A percentile compares a stretch with the other conserved stretches of the same genome.
These are phyloP conservation scores for Aphanomyces euteiches DNA, from an alignment of 352 stramenopile genomes.

Conservation along the genomic window DNA sequence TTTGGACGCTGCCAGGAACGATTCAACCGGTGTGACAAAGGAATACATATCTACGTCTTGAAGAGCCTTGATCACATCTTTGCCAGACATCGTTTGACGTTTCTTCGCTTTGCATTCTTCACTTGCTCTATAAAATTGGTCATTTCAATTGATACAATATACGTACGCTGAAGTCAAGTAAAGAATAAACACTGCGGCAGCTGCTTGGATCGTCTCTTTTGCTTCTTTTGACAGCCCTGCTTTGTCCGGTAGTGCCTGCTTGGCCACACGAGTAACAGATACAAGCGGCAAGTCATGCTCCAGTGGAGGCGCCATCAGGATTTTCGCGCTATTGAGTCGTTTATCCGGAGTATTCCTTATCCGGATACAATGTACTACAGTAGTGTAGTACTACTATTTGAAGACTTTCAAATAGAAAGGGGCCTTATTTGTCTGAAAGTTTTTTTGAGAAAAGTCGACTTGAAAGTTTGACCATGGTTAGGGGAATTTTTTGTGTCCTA, in stretches of 20 bases:
- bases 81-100: conserved; percentile 67
- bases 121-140: not conserved
- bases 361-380: not conserved
- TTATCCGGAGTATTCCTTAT: not conserved
- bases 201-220: conserved; percentile 62
- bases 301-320: conserved; percentile 32
- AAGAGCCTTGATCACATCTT: conserved; percentile 68
- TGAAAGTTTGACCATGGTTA: no score
- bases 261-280: conserved; percentile 64
- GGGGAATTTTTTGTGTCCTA: no score
- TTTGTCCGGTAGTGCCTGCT: conserved; percentile 64
- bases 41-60: conserved; percentile 74
- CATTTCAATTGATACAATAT: not conserved
- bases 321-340: not conserved
- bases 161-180: conserved; percentile 69
- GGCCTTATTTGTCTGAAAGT: no score
- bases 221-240: conserved; percentile 66
- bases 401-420: no score
- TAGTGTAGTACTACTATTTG: no score
- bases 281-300: conserved; percentile 57
- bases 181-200: conserved; percentile 71
- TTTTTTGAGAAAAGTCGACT: no score
- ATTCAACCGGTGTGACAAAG: conserved; percentile 63
- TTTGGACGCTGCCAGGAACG: conserved; percentile 45
- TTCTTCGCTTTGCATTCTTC: conserved; percentile 42